A percentile compares a stretch with the other conserved stretches of the same genome.
These are phyloP conservation scores for Coniochaeta hoffmannii DNA, from an alignment of 2,329 filamentous ascomycete species.

Conservation along the genomic window DNA sequence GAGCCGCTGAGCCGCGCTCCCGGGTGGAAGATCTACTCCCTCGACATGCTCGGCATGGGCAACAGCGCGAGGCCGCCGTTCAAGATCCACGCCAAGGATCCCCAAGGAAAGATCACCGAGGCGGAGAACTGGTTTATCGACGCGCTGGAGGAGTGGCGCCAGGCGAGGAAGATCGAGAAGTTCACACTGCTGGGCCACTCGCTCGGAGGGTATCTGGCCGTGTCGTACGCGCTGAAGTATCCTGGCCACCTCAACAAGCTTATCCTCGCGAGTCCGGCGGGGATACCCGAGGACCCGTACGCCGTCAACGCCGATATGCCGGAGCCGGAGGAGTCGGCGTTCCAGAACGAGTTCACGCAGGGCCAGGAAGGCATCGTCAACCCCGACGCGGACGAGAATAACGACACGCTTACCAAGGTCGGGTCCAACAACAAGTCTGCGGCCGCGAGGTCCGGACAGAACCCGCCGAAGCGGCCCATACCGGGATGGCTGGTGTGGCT, in stretches of 20 bases:
- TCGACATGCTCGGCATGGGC: constrained; percentile 96
- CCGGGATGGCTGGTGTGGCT: constrained; percentile 87
- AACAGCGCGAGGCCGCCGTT: constrained; percentile 79
- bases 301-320: constrained; percentile 76
- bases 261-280: constrained; percentile 89
- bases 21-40: constrained; percentile 84
- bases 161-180: constrained; percentile 78
- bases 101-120: constrained; percentile 75
- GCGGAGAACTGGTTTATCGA: constrained; percentile 96
- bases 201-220: constrained; percentile 87
- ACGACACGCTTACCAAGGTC: constrained; percentile 14
- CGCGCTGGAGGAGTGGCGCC: constrained; percentile 91
- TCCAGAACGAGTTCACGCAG: constrained; percentile 73
- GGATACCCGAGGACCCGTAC: constrained; percentile 89
- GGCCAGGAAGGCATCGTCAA: constrained; percentile 51
- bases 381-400: constrained; percentile 26
- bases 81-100: constrained; percentile 74
- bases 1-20: constrained; percentile 71
- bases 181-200: constrained; percentile 94
- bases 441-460: constrained; percentile 19
- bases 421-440: constrained; percentile 22
- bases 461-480: constrained; percentile 46
- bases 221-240: constrained; percentile 94
- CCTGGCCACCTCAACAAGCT: constrained; percentile 92
- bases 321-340: constrained; percentile 63